These are phyloP conservation scores for Botrytis fragariae DNA, from an alignment of 2,329 filamentous ascomycete genomes.

Conservation along the genomic window DNA sequence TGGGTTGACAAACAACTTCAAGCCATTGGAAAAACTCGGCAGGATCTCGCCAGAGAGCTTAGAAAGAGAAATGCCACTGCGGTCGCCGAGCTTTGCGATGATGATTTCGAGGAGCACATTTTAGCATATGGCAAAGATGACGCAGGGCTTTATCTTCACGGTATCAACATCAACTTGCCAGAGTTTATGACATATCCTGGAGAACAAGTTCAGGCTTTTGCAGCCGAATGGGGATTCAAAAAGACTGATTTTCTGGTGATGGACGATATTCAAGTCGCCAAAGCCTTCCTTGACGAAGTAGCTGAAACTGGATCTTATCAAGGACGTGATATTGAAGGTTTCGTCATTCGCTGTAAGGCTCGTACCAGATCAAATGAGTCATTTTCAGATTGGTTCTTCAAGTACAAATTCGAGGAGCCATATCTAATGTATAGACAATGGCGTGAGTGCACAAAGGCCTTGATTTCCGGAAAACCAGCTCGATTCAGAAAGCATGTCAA, in stretches of 20 bases:
- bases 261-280: conserved; percentile 70
- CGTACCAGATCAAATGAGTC: conserved; percentile 49
- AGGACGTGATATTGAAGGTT: conserved; percentile 92
- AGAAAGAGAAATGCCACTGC: conserved; percentile 84
- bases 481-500: conserved; percentile 81
- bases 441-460: conserved; percentile 90
- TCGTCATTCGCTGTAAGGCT: conserved; percentile 85
- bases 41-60: conserved; percentile 74
- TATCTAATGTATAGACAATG: conserved; percentile 99
- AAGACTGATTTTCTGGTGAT: conserved; percentile 80
- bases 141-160: conserved; percentile 91
- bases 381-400: conserved; percentile 98
- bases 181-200: conserved; percentile 86
- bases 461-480: conserved; percentile 73
- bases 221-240: conserved; percentile 88
- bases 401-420: conserved; percentile 99
- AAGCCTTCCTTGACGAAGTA: conserved; percentile 75
- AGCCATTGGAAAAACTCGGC: conserved; percentile 71
- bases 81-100: conserved; percentile 94
- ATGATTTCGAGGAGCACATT: conserved; percentile 95
- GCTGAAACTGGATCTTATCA: conserved; percentile 87
- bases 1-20: conserved; percentile 80
- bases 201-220: conserved; percentile 81
- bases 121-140: conserved; percentile 79
- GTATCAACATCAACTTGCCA: conserved; percentile 93